Evolutionary conservation across 2,329 filamentous ascomycete genomes (phyloP).

Genomic region (Colletotrichum karsti): DNA sequence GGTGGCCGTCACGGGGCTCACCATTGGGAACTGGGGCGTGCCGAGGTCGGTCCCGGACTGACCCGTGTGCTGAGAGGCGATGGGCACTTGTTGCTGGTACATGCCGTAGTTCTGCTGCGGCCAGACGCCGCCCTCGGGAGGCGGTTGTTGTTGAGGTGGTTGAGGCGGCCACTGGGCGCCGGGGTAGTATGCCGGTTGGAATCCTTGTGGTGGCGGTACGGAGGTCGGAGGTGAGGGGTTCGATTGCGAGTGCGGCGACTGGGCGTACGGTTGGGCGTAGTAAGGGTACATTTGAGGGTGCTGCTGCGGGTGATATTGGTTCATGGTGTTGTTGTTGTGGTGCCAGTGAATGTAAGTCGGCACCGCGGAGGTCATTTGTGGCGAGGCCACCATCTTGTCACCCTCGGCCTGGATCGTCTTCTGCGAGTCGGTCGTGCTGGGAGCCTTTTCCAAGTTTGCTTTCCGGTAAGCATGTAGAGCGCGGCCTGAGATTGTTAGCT

Average conservation of each 20-base stretch:
- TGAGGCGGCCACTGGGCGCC: conserved; percentile 21
- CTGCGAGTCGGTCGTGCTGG: conserved; percentile 19
- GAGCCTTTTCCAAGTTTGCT: conserved; percentile 23
- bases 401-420: conserved; percentile 20
- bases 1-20: conserved; percentile 18
- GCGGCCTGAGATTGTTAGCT: conserved; percentile 20
- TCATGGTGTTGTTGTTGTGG: not conserved
- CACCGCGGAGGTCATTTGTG: conserved; percentile 28
- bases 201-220: conserved; percentile 21
- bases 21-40: conserved; percentile 30
- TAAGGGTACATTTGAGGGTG: conserved; percentile 25
- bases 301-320: conserved; percentile 22
- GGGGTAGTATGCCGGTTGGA: conserved; percentile 26
- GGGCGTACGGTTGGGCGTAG: conserved; percentile 25
- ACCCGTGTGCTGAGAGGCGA: conserved; percentile 29
- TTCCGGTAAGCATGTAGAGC: conserved; percentile 25
- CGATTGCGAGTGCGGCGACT: conserved; percentile 25
- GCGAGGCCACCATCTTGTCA: conserved; percentile 29
- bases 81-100: conserved; percentile 32
- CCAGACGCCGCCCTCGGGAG: conserved; percentile 25
- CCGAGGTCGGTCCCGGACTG: conserved; percentile 19
- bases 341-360: conserved; percentile 26
- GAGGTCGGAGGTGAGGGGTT: conserved; percentile 20
- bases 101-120: conserved; percentile 30
- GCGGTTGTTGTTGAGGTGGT: conserved; percentile 9